Conservation (phyloP, 2,329 filamentous ascomycete genomes). For the Zymoseptoria passerinii region DNA sequence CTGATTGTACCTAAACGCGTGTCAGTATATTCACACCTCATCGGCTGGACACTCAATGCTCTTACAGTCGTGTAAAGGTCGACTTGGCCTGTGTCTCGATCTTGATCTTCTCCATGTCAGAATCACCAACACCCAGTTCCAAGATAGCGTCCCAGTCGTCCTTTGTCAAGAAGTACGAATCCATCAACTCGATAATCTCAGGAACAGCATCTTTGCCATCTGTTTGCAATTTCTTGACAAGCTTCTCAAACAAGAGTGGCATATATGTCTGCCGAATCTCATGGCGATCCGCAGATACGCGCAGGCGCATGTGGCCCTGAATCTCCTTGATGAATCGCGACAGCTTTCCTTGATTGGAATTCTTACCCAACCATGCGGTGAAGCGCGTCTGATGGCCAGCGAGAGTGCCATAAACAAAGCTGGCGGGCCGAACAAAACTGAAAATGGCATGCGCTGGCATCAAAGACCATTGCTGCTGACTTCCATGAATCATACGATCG, state of each 20-base stretch:
- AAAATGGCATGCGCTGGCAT: conserved; percentile 97
- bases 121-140: conserved; percentile 81
- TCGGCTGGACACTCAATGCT: conserved; percentile 20
- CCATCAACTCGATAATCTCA: conserved; percentile 89
- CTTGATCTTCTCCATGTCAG: conserved; percentile 65
- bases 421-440: conserved; percentile 86
- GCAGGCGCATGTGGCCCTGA: conserved; percentile 91
- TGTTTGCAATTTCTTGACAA: conserved; percentile 63
- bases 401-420: conserved; percentile 74
- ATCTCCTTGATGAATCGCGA: conserved; percentile 82
- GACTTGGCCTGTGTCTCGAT: conserved; percentile 82
- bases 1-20: conserved; percentile 63
- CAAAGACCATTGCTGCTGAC: conserved; percentile 94
- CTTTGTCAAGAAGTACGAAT: conserved; percentile 87
- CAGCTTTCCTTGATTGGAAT: conserved; percentile 72
- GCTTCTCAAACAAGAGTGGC: conserved; percentile 74
- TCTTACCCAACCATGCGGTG: conserved; percentile 88
- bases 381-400: conserved; percentile 60
- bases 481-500: conserved; percentile 96
- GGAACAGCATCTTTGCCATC: conserved; percentile 77
- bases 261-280: conserved; percentile 93
- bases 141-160: conserved; percentile 92
- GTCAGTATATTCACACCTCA: conserved; percentile 13
- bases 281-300: conserved; percentile 80
- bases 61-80: conserved; percentile 79